Conservation (phyloP, 192 early-diverging fungal genomes). For the Podila horticola region DNA sequence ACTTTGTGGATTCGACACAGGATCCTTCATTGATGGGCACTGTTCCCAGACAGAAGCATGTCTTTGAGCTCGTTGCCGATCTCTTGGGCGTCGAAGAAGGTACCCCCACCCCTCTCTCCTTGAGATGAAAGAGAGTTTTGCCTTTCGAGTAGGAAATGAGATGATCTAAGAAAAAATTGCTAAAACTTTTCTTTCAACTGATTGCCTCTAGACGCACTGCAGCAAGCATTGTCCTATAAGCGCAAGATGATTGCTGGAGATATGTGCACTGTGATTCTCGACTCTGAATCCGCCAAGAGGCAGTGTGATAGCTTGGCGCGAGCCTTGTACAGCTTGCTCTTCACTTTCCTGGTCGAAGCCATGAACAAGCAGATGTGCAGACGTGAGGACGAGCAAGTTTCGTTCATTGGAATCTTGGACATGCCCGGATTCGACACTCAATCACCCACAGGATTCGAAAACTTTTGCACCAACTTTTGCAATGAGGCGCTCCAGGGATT, state of each 20-base stretch:
- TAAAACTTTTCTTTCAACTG: not conserved
- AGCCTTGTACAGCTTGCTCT: slow-evolving; percentile 89
- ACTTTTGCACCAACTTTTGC: slow-evolving; percentile 76
- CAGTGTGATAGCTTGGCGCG: slow-evolving; percentile 88
- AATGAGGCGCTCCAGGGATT: slow-evolving; percentile 78
- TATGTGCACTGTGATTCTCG: slow-evolving; percentile 91
- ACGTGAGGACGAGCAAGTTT: slow-evolving; percentile 68
- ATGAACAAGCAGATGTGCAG: slow-evolving; percentile 86
- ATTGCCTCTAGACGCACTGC: slow-evolving; percentile 43
- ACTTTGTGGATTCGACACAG: slow-evolving; percentile 73
- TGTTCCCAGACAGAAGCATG: slow-evolving; percentile 78
- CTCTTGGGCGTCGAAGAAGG: slow-evolving; percentile 77
- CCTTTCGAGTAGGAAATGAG: too few species aligned
- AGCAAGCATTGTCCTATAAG: slow-evolving; percentile 80
- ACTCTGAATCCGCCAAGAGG: slow-evolving; percentile 76
- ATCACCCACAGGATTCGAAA: slow-evolving; percentile 73
- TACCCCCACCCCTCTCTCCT: slow-evolving; percentile 2
- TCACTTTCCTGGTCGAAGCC: slow-evolving; percentile 89
- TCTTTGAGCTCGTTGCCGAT: slow-evolving; percentile 77
- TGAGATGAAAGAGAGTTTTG: too few species aligned
- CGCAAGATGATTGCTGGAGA: slow-evolving; percentile 85
- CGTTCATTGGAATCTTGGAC: slow-evolving; percentile 91
- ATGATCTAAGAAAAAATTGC: too few species aligned
- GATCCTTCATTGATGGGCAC: slow-evolving; percentile 79
- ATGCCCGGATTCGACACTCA: slow-evolving; percentile 79